A percentile compares a stretch with the other conserved stretches of the same genome.
These are phyloP conservation scores for Globisporangium irregulare DNA, from an alignment of 352 stramenopile genomes.

Conservation along the genomic window DNA sequence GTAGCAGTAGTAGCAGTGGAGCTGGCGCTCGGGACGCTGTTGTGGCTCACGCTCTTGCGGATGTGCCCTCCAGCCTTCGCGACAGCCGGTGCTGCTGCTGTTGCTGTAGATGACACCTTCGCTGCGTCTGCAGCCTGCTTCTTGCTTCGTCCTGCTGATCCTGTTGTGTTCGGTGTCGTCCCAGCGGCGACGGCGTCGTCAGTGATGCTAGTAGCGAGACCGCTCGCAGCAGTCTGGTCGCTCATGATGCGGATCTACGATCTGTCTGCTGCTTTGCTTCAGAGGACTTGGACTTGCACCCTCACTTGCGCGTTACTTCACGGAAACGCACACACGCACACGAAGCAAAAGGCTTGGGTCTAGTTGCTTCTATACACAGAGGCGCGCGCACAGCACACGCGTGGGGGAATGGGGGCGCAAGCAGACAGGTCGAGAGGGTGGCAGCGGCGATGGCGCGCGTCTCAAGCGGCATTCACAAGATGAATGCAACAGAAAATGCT, in stretches of 20 bases:
- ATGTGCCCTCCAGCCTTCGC: constrained; percentile 5
- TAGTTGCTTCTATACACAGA: not conserved
- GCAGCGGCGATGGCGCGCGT: constrained; percentile 2
- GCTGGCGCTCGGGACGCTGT: constrained; percentile 4
- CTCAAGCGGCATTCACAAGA: not conserved
- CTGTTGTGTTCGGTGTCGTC: not conserved
- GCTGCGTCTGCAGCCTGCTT: not conserved
- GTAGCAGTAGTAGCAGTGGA: not conserved
- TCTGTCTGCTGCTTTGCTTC: constrained; percentile 3
- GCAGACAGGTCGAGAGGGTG: not conserved
- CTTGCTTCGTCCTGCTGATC: not conserved
- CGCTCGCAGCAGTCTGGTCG: not conserved
- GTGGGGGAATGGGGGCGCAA: not conserved
- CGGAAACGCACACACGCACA: not conserved
- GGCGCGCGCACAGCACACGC: not conserved
- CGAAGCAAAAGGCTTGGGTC: not conserved
- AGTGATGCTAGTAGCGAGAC: not conserved
- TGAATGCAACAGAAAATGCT: not conserved
- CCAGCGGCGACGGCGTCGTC: not conserved
- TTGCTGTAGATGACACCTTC: not conserved
- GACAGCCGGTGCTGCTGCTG: not conserved
- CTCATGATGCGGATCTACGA: not conserved
- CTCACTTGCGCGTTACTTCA: not conserved
- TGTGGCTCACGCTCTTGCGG: constrained; percentile 20
- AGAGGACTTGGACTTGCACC: not conserved